A percentile compares a stretch with the other conserved stretches of the same genome.
Evolutionary conservation across 1,284 basidiomycete species (phyloP).

Genomic region (Ganoderma sinense): DNA sequence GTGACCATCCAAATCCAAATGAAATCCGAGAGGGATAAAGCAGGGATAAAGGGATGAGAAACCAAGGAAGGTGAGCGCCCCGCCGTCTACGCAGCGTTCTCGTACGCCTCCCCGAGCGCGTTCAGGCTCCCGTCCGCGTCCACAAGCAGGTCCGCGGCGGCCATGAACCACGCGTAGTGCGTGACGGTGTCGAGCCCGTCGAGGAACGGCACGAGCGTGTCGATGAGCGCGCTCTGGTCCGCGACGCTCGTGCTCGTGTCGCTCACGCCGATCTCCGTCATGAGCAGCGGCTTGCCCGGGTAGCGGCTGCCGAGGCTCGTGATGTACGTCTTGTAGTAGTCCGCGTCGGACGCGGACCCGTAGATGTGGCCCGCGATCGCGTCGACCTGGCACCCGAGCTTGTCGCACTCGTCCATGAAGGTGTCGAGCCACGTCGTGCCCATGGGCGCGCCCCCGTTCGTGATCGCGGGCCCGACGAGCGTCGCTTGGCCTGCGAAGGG

Average conservation of each 20-base stretch:
- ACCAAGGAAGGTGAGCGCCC: not conserved
- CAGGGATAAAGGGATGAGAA: not conserved
- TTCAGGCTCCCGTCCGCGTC: slow-evolving; percentile 31
- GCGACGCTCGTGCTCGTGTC: slow-evolving; percentile 36
- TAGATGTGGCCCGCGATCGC: slow-evolving; percentile 44
- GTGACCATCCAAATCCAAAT: slow-evolving; percentile 1
- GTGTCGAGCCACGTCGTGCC: slow-evolving; percentile 42
- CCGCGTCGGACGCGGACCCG: slow-evolving; percentile 42
- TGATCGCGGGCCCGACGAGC: slow-evolving; percentile 43
- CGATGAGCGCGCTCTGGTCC: slow-evolving; percentile 39
- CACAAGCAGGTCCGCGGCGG: slow-evolving; percentile 37
- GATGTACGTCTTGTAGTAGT: slow-evolving; percentile 44
- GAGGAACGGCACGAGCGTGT: slow-evolving; percentile 41
- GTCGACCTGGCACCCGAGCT: slow-evolving; percentile 41
- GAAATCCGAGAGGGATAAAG: not conserved
- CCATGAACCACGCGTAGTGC: slow-evolving; percentile 43
- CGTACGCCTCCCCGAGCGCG: slow-evolving; percentile 26
- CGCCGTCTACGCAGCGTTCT: slow-evolving; percentile 10
- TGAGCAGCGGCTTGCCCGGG: slow-evolving; percentile 36
- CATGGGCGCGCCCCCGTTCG: slow-evolving; percentile 43
- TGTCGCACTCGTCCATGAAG: slow-evolving; percentile 40
- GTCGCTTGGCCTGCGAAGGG: slow-evolving; percentile 43
- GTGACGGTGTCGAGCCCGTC: slow-evolving; percentile 35
- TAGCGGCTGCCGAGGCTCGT: slow-evolving; percentile 37
- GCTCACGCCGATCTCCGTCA: slow-evolving; percentile 46